Base-by-base conservation (phyloP, 495 filamentous ascomycete species). In the Neurospora sp. region DNA sequence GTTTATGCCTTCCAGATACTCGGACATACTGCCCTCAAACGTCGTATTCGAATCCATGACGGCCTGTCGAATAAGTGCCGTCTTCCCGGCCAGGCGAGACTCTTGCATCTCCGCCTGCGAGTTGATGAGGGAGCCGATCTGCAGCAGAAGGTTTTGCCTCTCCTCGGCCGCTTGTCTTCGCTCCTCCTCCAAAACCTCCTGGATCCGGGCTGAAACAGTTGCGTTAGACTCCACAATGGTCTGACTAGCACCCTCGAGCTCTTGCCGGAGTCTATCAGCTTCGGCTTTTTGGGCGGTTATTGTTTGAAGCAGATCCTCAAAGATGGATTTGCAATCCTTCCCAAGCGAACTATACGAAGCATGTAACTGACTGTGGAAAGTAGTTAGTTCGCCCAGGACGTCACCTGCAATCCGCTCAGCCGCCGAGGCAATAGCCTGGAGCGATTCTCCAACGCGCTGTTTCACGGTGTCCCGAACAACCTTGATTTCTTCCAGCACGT, bases 401-500 rank as follows among this genome's bases (percentile, higher is more conserved):
- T 96, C 95, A 31, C 91, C 91, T 0, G 93, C 93, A 72, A 98
- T 98, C 20, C 90, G 89, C 80, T 93, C 92, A 8, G 96, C 95
- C 12, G 95, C 95, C 38, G 86, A 87, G 1, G 94, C 93, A 4
- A 99, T 88, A 8, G 93, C 91, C 78, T 92, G 91, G 18, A 99
- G 86, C 5, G 95, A 95, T 76, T 93, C 90, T 5, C 93, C 93
- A 41, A 98, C 93, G 60, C 91, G 91, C 41, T 87, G 82, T 82
- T 97, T 98, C 20, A 98, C 92, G 69, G 93, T 91, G 81, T 97
- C 92, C 31, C 96, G 88, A 38, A 98, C 86, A 44, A 87, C 88
- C 78, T 96, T 94, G 79, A 98, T 97, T 77, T 96, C 96, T 76
- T 96, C 95, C 4, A 99, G 87, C 31, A 97, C 91, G 38, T 87